phyloP scores from a whole-genome alignment of 164 flowering plant species.

The Stephania japonica region DNA sequence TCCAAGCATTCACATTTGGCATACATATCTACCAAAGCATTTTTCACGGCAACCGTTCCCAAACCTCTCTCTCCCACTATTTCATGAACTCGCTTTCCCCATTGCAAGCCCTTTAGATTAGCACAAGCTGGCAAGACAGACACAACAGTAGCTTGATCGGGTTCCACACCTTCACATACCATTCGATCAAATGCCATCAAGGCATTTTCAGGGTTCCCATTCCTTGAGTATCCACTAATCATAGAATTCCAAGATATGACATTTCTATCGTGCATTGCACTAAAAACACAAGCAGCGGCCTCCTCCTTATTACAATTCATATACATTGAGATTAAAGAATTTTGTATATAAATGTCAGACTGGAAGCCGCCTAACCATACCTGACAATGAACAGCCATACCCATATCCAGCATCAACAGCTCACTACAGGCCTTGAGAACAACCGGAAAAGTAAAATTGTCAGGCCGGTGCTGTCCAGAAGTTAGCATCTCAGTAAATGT shows the following conservation, averaged over 20 bases:
- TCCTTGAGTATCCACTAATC: slow-evolving; percentile 49
- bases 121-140: slow-evolving; percentile 68
- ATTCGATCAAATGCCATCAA: slow-evolving; percentile 39
- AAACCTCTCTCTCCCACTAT: slow-evolving; percentile 33
- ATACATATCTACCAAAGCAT: slow-evolving; percentile 74
- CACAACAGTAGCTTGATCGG: slow-evolving; percentile 52
- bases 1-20: slow-evolving; percentile 48
- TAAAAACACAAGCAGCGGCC: slow-evolving; percentile 40
- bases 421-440: slow-evolving; percentile 53
- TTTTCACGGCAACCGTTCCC: slow-evolving; percentile 34
- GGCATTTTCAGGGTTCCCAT: slow-evolving; percentile 42
- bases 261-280: slow-evolving; percentile 31
- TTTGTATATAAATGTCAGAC: slow-evolving; percentile 37
- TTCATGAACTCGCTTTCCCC: slow-evolving; percentile 42
- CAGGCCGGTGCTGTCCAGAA: slow-evolving; percentile 28
- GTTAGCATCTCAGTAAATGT: slow-evolving; percentile 45
- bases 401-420: slow-evolving; percentile 26
- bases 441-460: slow-evolving; percentile 47
- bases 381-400: slow-evolving; percentile 38
- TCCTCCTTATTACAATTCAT: slow-evolving; percentile 44
- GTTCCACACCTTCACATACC: slow-evolving; percentile 35
- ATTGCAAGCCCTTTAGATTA: slow-evolving; percentile 31
- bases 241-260: slow-evolving; percentile 72
- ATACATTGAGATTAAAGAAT: slow-evolving; percentile 59
- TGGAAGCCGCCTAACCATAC: slow-evolving; percentile 30